Evolutionary conservation across 73 alveolate genomes (phyloP).

Genomic region (Paramecium sonneborni): DNA sequence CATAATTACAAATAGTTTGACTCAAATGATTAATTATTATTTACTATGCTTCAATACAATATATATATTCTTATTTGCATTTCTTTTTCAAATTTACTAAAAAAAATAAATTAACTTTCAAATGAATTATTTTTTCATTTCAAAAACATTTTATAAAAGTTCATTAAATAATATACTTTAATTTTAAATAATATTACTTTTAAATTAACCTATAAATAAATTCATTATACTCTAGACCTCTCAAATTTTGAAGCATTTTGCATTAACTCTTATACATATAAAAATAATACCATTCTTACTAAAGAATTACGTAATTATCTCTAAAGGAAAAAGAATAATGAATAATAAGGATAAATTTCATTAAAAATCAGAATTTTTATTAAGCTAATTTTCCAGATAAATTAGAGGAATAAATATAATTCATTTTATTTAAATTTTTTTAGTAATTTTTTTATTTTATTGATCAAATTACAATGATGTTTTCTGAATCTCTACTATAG

Average conservation of each 20-base stretch:
- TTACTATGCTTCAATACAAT: no score
- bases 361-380: constrained; percentile 23
- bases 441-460: no score
- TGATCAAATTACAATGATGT: no score
- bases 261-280: constrained; percentile 11
- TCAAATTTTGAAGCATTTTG: neutral
- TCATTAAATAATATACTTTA: neutral
- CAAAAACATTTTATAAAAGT: no score
- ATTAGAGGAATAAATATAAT: no score
- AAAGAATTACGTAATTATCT: neutral
- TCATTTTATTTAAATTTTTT: no score
- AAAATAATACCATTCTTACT: constrained; percentile 15
- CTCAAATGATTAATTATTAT: neutral
- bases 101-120: neutral
- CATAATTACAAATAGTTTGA: no score
- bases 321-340: neutral
- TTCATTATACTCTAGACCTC: neutral
- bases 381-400: no score
- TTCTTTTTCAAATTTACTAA: neutral
- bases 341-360: neutral
- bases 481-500: no score
- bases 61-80: no score
- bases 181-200: neutral
- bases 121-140: no score
- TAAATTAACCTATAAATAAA: neutral